phyloP scores from a whole-genome alignment of 2,329 filamentous ascomycete genomes.

The Xylariaceae sp. region DNA sequence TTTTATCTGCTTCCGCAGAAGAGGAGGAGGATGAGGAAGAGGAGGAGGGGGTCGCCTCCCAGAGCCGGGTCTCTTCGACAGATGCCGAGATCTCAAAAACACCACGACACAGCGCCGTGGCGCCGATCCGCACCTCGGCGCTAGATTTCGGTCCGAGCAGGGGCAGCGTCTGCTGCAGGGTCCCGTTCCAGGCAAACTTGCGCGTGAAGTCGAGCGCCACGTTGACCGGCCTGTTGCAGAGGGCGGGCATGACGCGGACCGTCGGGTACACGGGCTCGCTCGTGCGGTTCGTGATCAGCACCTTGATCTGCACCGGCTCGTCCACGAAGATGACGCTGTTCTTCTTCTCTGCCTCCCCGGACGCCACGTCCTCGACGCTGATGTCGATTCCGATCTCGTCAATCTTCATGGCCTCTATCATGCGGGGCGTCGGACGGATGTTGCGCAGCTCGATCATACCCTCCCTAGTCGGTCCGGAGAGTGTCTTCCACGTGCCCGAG shows the following conservation, averaged over 20 bases:
- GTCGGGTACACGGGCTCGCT: slow-evolving; percentile 62
- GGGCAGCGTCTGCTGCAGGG: slow-evolving; percentile 69
- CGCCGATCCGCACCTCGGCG: slow-evolving; percentile 59
- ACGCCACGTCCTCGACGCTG: slow-evolving; percentile 37
- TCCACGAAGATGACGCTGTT: slow-evolving; percentile 43
- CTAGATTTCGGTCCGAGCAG: slow-evolving; percentile 53
- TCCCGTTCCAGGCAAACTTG: slow-evolving; percentile 79
- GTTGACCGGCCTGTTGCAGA: slow-evolving; percentile 66
- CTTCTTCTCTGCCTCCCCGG: slow-evolving; percentile 8
- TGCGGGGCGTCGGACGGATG: slow-evolving; percentile 66
- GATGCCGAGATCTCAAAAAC: slow-evolving; percentile 76
- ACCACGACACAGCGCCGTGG: slow-evolving; percentile 71
- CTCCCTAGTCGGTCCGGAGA: slow-evolving; percentile 43
- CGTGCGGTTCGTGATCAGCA: slow-evolving; percentile 72
- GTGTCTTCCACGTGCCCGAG: slow-evolving; percentile 64
- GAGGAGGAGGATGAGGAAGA: no score
- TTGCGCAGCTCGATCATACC: slow-evolving; percentile 73
- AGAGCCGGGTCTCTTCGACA: slow-evolving; percentile 71
- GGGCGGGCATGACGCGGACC: slow-evolving; percentile 68
- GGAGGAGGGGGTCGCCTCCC: slow-evolving; percentile 32
- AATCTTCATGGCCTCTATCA: slow-evolving; percentile 77
- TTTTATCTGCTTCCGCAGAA: slow-evolving; percentile 1
- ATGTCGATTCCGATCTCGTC: slow-evolving; percentile 71
- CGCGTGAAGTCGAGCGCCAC: slow-evolving; percentile 75
- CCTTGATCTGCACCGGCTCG: slow-evolving; percentile 62